Evolutionary conservation across 768 basidiomycete species (phyloP), one percentile per base, ranked within the genome.

Genomic region (Glaciozyma martinii): DNA sequence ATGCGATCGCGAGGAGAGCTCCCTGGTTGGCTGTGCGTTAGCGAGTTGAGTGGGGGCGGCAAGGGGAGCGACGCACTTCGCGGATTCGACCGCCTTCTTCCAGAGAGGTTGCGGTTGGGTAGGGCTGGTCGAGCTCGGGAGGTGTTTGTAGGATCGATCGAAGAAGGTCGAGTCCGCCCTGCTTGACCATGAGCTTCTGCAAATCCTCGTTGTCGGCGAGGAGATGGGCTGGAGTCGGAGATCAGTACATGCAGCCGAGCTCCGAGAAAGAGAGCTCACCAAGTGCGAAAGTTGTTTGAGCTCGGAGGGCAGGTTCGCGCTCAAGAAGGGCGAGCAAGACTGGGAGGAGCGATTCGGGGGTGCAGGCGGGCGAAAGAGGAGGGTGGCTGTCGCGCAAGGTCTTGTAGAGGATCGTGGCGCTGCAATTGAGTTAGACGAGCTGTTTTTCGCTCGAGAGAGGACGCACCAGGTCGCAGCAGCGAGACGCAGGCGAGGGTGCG

Each of bases 121-220:
- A 74, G 9, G 65, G 68, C 12, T 72, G 65, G 15, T 71, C 74
- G 25, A 70, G 71, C 44, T 69, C 59, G 15, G 71, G 66, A 5
- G 76, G 57, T 72, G 66, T 1, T 78, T 80, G 61, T n/a, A 76
- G 64, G 5, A 75, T 56, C 3, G 42, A 42, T 12, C 72, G 61
- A 3, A 93, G 77, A 53, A 79, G 82, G 7, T 79, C 77, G 5
- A 92, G 77, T 12, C 83, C 84, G 0, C 85, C 85, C 29, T 83
- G 82, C n/a, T 89, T 86, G 33, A 80, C 83, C 0, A 89, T 89
- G 3, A 80, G 78, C 61, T 85, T 78, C 69, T 88, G 86, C 0
- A 91, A 78, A 1, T 80, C 78, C 0, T 80, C 78, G 71, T 90
- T 83, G 68, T 93, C 91, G 23, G 80, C 78, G 3, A 89, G 84